Evolutionary conservation across 805 yeast species (phyloP).

Genomic region (Diddensiella santjacobensis): DNA sequence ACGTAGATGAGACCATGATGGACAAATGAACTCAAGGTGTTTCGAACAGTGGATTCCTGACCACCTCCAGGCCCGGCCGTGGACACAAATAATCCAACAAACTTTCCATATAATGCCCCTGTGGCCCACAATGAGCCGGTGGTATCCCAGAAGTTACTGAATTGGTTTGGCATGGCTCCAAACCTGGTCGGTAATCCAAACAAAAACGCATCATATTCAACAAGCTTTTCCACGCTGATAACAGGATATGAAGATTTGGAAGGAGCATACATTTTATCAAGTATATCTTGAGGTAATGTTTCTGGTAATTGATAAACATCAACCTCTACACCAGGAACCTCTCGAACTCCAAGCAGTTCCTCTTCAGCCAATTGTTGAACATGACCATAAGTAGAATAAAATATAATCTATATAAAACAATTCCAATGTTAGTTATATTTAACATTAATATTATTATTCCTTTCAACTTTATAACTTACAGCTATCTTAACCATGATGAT

Average conservation of each 20-base stretch:
- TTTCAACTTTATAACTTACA: no score
- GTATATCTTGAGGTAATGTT: conserved; percentile 60
- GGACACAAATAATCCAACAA: conserved; percentile 66
- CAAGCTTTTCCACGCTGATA: conserved; percentile 50
- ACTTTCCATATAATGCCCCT: conserved; percentile 68
- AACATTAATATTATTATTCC: not conserved
- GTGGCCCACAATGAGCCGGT: conserved; percentile 75
- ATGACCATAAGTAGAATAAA: conserved; percentile 80
- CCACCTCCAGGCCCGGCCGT: conserved; percentile 78
- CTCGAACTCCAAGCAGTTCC: conserved; percentile 61
- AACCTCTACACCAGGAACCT: conserved; percentile 51
- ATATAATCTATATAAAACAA: conserved; percentile 36
- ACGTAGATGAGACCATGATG: conserved; percentile 78
- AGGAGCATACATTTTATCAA: conserved; percentile 63
- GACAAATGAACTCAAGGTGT: conserved; percentile 52
- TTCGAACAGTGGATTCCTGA: conserved; percentile 66
- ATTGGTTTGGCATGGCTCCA: conserved; percentile 74
- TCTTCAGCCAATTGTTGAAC: conserved; percentile 63
- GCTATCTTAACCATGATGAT: not conserved
- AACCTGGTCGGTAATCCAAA: conserved; percentile 80
- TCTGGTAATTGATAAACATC: conserved; percentile 72
- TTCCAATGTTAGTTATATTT: no score
- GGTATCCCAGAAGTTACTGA: conserved; percentile 69
- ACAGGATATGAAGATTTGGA: conserved; percentile 44
- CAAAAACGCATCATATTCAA: conserved; percentile 64